Evolutionary conservation across 2,329 filamentous ascomycete genomes (phyloP).

Genomic region (Hypoxylon sp.): DNA sequence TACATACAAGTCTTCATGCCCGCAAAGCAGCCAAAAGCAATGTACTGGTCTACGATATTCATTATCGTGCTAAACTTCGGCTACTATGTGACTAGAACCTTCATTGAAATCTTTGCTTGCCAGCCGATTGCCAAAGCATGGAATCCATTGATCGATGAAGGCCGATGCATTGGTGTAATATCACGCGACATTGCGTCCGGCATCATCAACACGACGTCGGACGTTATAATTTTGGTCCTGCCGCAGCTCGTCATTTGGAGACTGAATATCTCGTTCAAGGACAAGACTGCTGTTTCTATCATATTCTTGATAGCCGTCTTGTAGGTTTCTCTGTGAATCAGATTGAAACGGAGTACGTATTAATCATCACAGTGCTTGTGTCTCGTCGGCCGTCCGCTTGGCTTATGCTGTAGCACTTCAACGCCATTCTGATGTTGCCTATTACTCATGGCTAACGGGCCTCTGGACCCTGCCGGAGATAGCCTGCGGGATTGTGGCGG

Average conservation of each 20-base stretch:
- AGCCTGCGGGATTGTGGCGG: neutral
- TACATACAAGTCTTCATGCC: constrained; percentile 1
- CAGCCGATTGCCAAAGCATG: neutral
- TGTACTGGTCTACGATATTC: neutral
- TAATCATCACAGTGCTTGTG: neutral
- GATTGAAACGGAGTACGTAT: neutral
- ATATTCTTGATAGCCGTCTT: neutral
- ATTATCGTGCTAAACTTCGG: neutral
- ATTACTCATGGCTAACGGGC: neutral
- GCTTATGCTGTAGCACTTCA: neutral
- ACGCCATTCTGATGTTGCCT: neutral
- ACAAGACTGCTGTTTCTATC: neutral
- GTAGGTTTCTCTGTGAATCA: neutral
- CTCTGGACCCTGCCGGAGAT: neutral
- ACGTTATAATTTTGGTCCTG: neutral
- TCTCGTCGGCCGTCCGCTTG: neutral
- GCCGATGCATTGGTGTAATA: neutral
- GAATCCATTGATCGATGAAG: neutral
- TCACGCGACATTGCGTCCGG: neutral
- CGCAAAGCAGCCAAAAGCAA: constrained; percentile 1
- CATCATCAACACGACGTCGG: neutral
- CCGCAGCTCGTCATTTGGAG: neutral
- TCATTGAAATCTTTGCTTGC: neutral
- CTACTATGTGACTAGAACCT: neutral
- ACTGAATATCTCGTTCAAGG: neutral